Percentiles rank a stretch among this genome's conserved stretches.
These are phyloP conservation scores for Melaleuca alternifolia DNA, from an alignment of 345 rosid genomes.

Conservation along the genomic window DNA sequence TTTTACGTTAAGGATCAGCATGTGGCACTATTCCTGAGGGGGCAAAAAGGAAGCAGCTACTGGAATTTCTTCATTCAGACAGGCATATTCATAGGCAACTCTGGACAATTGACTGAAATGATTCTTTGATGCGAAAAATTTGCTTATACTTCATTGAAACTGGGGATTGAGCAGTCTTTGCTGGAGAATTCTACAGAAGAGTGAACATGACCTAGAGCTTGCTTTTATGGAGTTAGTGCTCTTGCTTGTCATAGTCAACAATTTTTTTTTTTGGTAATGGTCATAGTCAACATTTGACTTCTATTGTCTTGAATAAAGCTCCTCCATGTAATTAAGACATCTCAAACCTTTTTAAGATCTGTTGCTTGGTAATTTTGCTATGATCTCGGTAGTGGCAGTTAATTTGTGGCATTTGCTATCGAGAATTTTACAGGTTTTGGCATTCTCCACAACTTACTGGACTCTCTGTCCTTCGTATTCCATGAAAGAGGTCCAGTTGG, in stretches of 20 bases:
- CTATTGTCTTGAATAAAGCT: not conserved
- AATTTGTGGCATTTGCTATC: not conserved
- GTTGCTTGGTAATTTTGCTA: not conserved
- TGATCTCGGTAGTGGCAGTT: not conserved
- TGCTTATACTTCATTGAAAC: not conserved
- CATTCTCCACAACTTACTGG: not conserved
- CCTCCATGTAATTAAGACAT: not conserved
- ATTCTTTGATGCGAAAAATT: not conserved
- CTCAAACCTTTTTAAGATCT: not conserved
- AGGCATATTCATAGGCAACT: not conserved
- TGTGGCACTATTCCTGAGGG: not conserved
- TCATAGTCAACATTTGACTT: not conserved
- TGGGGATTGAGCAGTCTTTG: not conserved
- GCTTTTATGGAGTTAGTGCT: not conserved
- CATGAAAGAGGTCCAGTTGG: too few species aligned
- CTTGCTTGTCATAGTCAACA: not conserved
- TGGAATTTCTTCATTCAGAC: not conserved
- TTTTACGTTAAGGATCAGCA: not conserved
- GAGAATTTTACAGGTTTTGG: not conserved
- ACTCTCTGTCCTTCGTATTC: not conserved
- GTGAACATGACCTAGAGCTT: not conserved
- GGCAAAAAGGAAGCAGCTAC: not conserved
- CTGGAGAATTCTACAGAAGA: not conserved
- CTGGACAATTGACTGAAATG: not conserved
- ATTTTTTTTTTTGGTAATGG: too few species aligned